Evolutionary conservation across 352 stramenopile genomes (phyloP).

Genomic region (Elongisporangium senticosum): DNA sequence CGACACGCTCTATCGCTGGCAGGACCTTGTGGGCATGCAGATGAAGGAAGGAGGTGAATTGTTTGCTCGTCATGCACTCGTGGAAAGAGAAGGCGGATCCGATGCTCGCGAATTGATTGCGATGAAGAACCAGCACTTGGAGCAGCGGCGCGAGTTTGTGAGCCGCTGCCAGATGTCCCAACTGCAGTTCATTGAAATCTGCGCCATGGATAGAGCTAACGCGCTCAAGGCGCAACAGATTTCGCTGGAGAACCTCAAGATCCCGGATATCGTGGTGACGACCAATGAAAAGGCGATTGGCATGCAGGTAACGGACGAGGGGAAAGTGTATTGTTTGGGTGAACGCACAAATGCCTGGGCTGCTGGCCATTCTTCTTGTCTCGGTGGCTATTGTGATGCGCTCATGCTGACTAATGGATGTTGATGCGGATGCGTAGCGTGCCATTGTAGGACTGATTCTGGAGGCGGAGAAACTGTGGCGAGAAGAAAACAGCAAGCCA

Average conservation of each 20-base stretch:
- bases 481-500: constrained; percentile 34
- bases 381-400: constrained; percentile 7
- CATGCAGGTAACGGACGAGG: constrained; percentile 36
- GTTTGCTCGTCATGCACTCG: constrained; percentile 43
- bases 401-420: not conserved
- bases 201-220: constrained; percentile 52
- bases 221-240: constrained; percentile 65
- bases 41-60: constrained; percentile 80
- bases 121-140: constrained; percentile 57
- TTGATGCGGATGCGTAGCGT: constrained; percentile 20
- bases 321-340: not conserved
- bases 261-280: constrained; percentile 61
- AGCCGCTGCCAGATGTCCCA: constrained; percentile 68
- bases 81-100: constrained; percentile 37
- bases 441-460: constrained; percentile 63
- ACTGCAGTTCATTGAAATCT: constrained; percentile 75
- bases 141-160: constrained; percentile 61
- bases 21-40: constrained; percentile 73
- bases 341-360: not conserved
- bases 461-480: constrained; percentile 62
- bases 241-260: constrained; percentile 64
- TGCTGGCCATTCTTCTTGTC: constrained; percentile 5
- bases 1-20: constrained; percentile 73
- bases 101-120: constrained; percentile 44
- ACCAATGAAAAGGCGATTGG: constrained; percentile 32